Conservation (phyloP, 169 alveolate genomes). For the Plasmodium reichenowi region DNA sequence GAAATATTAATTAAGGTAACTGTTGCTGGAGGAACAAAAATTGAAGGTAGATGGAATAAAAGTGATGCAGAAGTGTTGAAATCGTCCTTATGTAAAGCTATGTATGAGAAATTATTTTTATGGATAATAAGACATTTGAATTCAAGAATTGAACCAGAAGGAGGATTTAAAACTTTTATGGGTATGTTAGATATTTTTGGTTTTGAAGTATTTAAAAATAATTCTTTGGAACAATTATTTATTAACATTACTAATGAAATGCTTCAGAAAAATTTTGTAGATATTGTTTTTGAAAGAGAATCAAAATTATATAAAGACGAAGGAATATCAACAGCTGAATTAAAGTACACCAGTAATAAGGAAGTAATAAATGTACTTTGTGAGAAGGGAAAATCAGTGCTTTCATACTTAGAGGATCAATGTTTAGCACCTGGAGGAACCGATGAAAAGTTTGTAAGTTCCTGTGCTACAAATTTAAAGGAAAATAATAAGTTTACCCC, state of each 20-base stretch:
- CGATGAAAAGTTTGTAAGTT: conserved; percentile 90
- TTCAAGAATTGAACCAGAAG: conserved; percentile 91
- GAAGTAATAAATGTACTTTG: conserved; percentile 81
- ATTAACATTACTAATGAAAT: conserved; percentile 97
- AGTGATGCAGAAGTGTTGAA: conserved; percentile 90
- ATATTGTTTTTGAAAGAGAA: conserved; percentile 96
- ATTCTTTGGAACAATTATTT: conserved; percentile 96
- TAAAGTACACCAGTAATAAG: conserved; percentile 87
- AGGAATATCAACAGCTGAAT: conserved; percentile 89
- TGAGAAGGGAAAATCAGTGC: conserved; percentile 84
- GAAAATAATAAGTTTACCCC: conserved; percentile 82
- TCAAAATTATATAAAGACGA: conserved; percentile 88
- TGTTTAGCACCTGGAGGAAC: conserved; percentile 94
- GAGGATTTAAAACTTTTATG: conserved; percentile 89
- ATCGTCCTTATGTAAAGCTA: conserved; percentile 93
- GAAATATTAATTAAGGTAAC: conserved; percentile 89
- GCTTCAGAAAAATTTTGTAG: conserved; percentile 94
- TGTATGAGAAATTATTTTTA: conserved; percentile 95
- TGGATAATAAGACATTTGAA: conserved; percentile 96
- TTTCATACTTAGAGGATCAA: conserved; percentile 91
- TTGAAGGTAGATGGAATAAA: conserved; percentile 90
- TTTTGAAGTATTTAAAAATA: conserved; percentile 95
- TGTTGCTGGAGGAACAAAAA: conserved; percentile 87
- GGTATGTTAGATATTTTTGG: conserved; percentile 98
- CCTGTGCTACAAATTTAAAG: conserved; percentile 81